A percentile compares a stretch with the other conserved stretches of the same genome.
phyloP scores from a whole-genome alignment of 257 asterid genomes.

The Ophiorrhiza pumila region DNA sequence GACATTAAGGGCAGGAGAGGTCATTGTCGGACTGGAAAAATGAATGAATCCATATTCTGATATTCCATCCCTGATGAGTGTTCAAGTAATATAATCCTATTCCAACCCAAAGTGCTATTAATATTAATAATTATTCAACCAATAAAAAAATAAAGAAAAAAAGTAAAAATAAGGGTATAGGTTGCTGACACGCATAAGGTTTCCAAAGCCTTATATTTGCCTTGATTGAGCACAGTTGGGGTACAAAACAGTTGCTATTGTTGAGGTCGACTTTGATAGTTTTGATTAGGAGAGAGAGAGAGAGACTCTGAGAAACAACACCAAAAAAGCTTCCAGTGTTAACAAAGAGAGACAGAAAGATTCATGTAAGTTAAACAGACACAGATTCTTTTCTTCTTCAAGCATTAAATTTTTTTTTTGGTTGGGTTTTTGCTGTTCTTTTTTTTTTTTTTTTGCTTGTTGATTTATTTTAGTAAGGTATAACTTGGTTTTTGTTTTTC shows the following conservation, averaged over 20 bases:
- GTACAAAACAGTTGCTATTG: background rate
- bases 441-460: background rate
- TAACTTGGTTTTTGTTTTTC: background rate
- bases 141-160: background rate
- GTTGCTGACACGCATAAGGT: slow-evolving; percentile 30
- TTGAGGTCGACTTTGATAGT: slow-evolving; percentile 12
- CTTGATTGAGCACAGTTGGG: slow-evolving; percentile 19
- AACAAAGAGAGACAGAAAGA: background rate
- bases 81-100: background rate
- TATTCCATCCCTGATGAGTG: too few species aligned
- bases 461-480: background rate
- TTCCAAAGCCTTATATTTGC: slow-evolving; percentile 19
- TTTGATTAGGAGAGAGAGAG: slow-evolving; percentile 4
- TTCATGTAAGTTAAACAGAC: slow-evolving; percentile 15
- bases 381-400: background rate
- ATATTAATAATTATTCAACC: background rate
- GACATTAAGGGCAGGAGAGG: slow-evolving; percentile 6
- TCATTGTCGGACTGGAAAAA: background rate
- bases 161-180: background rate
- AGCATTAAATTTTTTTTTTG: background rate
- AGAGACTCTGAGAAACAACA: too few species aligned
- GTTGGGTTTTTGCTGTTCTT: background rate
- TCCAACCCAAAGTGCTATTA: background rate
- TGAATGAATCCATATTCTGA: background rate
- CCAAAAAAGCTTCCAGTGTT: background rate